Percentiles rank a stretch among this genome's conserved stretches.
phyloP scores from a whole-genome alignment of 2,329 filamentous ascomycete genomes.

The Arthrobotrys entomopaga region DNA sequence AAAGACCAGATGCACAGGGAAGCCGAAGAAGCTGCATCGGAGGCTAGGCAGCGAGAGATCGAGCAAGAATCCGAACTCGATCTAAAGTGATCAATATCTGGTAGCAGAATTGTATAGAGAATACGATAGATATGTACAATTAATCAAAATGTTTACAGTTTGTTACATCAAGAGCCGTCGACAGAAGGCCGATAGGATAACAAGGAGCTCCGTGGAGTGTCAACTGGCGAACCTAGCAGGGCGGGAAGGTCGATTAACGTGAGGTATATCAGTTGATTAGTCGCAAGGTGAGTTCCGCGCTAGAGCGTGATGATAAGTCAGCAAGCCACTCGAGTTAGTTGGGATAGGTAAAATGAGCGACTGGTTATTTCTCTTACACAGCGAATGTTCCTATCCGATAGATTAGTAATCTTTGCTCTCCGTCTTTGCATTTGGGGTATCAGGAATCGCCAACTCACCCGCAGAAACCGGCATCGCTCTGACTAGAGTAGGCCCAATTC shows the following conservation, averaged over 20 bases:
- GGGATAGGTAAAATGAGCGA: not conserved
- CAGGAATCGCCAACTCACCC: constrained; percentile 81
- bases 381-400: constrained; percentile 46
- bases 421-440: constrained; percentile 8
- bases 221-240: constrained; percentile 34
- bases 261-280: constrained; percentile 48
- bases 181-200: not conserved
- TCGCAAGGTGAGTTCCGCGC: constrained; percentile 54
- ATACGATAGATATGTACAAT: constrained; percentile 39
- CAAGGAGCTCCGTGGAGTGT: constrained; percentile 25
- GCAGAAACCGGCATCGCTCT: constrained; percentile 97
- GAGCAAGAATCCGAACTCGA: constrained; percentile 31
- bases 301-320: constrained; percentile 42
- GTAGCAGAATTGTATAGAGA: constrained; percentile 10
- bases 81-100: constrained; percentile 4
- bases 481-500: constrained; percentile 86
- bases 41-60: constrained; percentile 40
- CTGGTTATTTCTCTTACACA: constrained; percentile 37
- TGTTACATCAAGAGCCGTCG: not conserved
- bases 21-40: constrained; percentile 43
- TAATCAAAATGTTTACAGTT: constrained; percentile 11
- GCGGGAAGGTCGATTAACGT: constrained; percentile 38
- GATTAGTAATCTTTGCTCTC: constrained; percentile 47
- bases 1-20: constrained; percentile 29
- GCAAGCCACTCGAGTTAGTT: constrained; percentile 30